These are phyloP conservation scores for Globisporangium radiosum DNA, from an alignment of 352 stramenopile species.

Conservation along the genomic window DNA sequence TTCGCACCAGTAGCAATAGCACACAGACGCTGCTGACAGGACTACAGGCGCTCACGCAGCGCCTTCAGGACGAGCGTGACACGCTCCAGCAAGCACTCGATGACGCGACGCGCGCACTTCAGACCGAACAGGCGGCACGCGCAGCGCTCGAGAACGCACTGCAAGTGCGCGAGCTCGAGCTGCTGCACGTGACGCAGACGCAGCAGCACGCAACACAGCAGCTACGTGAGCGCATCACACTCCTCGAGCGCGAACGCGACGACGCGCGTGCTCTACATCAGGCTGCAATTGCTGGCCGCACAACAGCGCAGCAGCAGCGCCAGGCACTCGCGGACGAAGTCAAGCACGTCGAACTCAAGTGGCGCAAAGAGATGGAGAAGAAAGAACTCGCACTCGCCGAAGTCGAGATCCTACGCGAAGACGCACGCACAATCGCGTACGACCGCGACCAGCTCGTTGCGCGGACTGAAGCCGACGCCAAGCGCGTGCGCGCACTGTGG, in stretches of 20 bases:
- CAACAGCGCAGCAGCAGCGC: conserved; percentile 49
- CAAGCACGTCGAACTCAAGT: conserved; percentile 44
- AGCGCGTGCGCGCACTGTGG: conserved; percentile 69
- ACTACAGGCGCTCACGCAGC: conserved; percentile 54
- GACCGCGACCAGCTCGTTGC: conserved; percentile 59
- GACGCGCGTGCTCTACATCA: conserved; percentile 45
- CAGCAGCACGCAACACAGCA: conserved; percentile 40
- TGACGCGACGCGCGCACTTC: conserved; percentile 37
- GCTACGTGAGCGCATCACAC: conserved; percentile 34
- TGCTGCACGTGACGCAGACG: conserved; percentile 60
- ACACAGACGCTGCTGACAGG: conserved; percentile 10
- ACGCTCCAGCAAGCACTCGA: conserved; percentile 39
- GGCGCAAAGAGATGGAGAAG: conserved; percentile 58
- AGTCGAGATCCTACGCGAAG: conserved; percentile 36
- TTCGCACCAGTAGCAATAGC: background rate
- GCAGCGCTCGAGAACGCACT: conserved; percentile 49
- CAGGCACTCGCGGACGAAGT: conserved; percentile 37
- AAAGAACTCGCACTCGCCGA: conserved; percentile 48
- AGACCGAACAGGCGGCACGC: conserved; percentile 28
- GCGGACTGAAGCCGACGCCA: conserved; percentile 64
- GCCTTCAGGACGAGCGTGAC: conserved; percentile 58
- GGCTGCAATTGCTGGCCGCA: conserved; percentile 43
- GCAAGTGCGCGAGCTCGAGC: conserved; percentile 58
- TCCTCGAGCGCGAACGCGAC: conserved; percentile 60
- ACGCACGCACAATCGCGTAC: conserved; percentile 29